Conservation (phyloP, 352 stramenopile genomes). For the Ophiocytium majus region DNA sequence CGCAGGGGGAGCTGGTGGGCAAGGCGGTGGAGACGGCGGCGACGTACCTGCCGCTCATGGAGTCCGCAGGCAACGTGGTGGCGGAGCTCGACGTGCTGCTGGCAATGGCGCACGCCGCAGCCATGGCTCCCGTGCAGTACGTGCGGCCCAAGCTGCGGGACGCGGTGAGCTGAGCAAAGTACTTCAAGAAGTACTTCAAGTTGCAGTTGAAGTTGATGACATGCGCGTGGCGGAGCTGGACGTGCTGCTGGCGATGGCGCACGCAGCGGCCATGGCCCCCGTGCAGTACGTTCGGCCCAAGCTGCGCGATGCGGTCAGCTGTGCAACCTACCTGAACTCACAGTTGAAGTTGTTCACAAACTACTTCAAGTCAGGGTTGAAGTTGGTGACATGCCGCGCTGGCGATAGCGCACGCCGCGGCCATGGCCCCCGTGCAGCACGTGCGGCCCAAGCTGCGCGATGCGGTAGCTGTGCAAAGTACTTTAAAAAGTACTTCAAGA, state of each 20-base stretch:
- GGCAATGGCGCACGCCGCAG: conserved; percentile 87
- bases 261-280: background rate
- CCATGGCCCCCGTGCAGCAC: conserved; percentile 73
- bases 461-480: conserved; percentile 15
- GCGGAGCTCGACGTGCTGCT: conserved; percentile 87
- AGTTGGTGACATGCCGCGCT: conserved; percentile 92
- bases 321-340: background rate
- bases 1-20: conserved; percentile 79
- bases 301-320: background rate
- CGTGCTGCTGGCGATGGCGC: conserved; percentile 39
- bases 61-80: conserved; percentile 66
- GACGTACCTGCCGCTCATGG: conserved; percentile 92
- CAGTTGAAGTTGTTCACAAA: background rate
- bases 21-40: conserved; percentile 87
- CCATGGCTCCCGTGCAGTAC: conserved; percentile 73
- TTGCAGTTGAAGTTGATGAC: too few species aligned
- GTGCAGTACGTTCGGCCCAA: background rate
- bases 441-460: conserved; percentile 61
- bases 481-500: too few species aligned
- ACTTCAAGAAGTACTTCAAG: background rate
- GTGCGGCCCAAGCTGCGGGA: conserved; percentile 61
- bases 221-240: too few species aligned
- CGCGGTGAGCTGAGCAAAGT: conserved; percentile 8
- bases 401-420: conserved; percentile 87
- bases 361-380: too few species aligned